Conservation (phyloP, 78 protist genomes). For the Speleostelium caveatum region DNA sequence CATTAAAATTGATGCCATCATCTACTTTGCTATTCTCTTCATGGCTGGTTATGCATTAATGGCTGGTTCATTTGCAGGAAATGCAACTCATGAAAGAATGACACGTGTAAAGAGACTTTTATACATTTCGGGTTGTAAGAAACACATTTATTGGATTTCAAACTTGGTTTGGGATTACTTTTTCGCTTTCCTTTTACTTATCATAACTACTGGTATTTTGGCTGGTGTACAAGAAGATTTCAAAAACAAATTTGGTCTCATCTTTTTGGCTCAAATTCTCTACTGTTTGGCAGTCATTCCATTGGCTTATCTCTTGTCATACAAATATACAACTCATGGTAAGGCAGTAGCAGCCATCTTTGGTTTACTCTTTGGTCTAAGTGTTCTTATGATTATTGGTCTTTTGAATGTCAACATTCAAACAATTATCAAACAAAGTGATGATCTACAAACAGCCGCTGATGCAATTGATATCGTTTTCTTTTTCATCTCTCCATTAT, state of each 20-base stretch:
- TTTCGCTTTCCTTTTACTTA: constrained; percentile 17
- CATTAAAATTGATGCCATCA: constrained; percentile 15
- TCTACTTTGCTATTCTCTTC: constrained; percentile 34
- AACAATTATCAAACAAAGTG: neutral
- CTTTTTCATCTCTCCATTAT: constrained; percentile 39
- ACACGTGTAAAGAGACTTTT: constrained; percentile 31
- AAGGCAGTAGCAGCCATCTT: constrained; percentile 42
- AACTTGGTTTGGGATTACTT: constrained; percentile 64
- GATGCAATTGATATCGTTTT: constrained; percentile 25
- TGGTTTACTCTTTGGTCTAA: constrained; percentile 35
- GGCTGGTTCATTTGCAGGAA: constrained; percentile 73
- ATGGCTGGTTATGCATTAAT: constrained; percentile 56
- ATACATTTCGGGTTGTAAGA: constrained; percentile 56
- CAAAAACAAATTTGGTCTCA: constrained; percentile 28
- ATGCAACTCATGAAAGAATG: constrained; percentile 21
- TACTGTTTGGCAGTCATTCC: constrained; percentile 26
- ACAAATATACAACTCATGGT: constrained; percentile 28
- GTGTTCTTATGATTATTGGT: constrained; percentile 7
- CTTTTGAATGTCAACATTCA: constrained; percentile 13
- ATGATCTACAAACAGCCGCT: neutral
- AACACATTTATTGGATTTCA: constrained; percentile 51
- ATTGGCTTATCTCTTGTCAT: constrained; percentile 44
- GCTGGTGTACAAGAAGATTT: constrained; percentile 15
- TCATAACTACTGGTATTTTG: neutral
- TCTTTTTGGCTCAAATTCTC: constrained; percentile 18